Evolutionary conservation across 257 asterid genomes (phyloP).

Genomic region (Nemophila menziesii): DNA sequence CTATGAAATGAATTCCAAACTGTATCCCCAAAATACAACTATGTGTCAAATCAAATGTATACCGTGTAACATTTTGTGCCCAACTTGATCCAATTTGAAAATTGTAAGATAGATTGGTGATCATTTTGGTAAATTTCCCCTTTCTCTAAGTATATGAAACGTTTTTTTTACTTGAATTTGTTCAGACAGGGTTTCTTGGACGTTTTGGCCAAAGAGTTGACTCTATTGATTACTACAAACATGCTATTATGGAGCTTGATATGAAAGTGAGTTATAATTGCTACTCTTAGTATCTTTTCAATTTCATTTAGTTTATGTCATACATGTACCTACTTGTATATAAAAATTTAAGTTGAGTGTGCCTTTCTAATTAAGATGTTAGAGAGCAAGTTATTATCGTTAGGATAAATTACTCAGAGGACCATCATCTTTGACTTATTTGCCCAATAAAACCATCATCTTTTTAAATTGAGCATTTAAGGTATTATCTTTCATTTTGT

Average conservation of each 20-base stretch:
- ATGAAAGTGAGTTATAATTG: constrained; percentile 36
- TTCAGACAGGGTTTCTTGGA: constrained; percentile 82
- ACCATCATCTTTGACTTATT: too few species aligned
- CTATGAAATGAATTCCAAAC: too few species aligned
- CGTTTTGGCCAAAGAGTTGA: constrained; percentile 72
- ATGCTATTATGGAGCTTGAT: constrained; percentile 48
- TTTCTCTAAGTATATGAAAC: background rate
- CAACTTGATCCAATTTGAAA: too few species aligned
- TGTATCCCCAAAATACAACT: too few species aligned
- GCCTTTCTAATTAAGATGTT: background rate
- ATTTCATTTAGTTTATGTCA: background rate
- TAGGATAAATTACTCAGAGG: too few species aligned
- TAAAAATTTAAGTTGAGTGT: background rate
- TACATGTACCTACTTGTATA: background rate
- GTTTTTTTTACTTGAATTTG: constrained; percentile 1
- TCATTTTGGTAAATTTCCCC: too few species aligned
- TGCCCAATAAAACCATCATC: too few species aligned
- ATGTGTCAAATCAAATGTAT: too few species aligned
- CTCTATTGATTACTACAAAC: constrained; percentile 65
- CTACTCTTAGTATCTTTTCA: constrained; percentile 5
- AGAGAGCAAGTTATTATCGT: constrained; percentile 2
- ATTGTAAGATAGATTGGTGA: too few species aligned
- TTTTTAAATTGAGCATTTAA: too few species aligned
- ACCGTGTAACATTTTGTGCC: too few species aligned
- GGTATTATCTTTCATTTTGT: too few species aligned